Conservation (phyloP, 495 filamentous ascomycete species). For the Peziza echinospora region DNA sequence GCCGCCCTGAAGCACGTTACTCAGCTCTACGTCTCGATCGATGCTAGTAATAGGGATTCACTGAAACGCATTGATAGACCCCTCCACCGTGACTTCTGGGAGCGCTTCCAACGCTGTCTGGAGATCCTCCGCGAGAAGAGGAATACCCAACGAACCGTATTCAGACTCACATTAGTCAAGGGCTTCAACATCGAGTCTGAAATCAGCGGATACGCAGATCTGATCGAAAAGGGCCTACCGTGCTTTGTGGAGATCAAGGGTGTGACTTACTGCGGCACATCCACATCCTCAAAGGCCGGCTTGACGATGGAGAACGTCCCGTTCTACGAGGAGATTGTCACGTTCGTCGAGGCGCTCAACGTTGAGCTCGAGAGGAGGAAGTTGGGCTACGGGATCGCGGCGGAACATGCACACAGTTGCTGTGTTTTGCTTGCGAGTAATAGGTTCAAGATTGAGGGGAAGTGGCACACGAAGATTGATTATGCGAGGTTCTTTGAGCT, state of each 20-base stretch:
- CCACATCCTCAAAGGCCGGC: conserved; percentile 54
- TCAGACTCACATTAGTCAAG: conserved; percentile 86
- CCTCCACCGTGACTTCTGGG: conserved; percentile 91
- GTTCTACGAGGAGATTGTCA: conserved; percentile 69
- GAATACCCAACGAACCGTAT: conserved; percentile 71
- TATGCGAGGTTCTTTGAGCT: conserved; percentile 76
- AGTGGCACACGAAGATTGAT: conserved; percentile 82
- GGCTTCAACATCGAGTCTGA: conserved; percentile 92
- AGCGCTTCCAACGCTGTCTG: conserved; percentile 72
- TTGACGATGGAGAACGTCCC: conserved; percentile 91
- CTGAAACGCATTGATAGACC: conserved; percentile 74
- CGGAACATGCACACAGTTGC: conserved; percentile 87
- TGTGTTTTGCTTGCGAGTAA: conserved; percentile 67
- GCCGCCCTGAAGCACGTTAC: conserved; percentile 62
- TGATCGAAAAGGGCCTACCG: conserved; percentile 63
- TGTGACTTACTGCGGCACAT: conserved; percentile 88
- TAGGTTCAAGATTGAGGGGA: conserved; percentile 40
- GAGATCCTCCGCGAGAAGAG: conserved; percentile 71
- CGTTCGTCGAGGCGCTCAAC: conserved; percentile 56
- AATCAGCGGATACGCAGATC: conserved; percentile 65
- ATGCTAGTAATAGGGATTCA: conserved; percentile 76
- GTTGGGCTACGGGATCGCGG: conserved; percentile 68
- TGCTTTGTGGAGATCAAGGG: conserved; percentile 91
- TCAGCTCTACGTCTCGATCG: conserved; percentile 87
- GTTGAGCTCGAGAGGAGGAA: conserved; percentile 42